phyloP scores from a whole-genome alignment of 345 rosid species.

The Corchorus capsularis region DNA sequence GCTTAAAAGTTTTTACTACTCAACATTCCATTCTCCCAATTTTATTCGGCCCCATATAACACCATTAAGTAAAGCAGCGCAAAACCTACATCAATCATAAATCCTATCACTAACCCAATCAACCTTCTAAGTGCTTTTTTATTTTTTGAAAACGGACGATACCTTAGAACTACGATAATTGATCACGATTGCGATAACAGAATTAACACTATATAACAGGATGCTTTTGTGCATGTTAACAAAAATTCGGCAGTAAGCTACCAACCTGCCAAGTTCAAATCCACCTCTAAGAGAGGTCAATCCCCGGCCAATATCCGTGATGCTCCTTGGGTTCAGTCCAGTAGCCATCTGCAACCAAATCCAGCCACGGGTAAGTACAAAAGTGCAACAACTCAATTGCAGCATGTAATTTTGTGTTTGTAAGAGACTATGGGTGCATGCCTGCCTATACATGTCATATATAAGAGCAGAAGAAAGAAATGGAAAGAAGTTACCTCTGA shows the following conservation, averaged over 20 bases:
- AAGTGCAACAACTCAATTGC: constrained; percentile 15
- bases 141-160: no score
- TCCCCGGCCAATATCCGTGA: constrained; percentile 52
- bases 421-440: constrained; percentile 6
- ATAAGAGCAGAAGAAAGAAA: not conserved
- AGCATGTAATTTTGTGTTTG: not conserved
- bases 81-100: constrained; percentile 6
- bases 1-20: not conserved
- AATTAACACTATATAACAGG: not conserved
- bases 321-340: constrained; percentile 49
- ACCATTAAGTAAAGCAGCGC: not conserved
- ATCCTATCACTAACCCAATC: not conserved
- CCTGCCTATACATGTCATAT: not conserved
- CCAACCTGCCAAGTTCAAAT: constrained; percentile 72
- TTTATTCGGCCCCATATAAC: constrained; percentile 1
- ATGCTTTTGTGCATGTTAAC: not conserved
- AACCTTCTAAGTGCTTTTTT: not conserved
- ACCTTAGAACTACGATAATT: no score
- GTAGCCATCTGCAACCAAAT: constrained; percentile 41
- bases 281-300: constrained; percentile 56
- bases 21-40: not conserved
- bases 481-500: constrained; percentile 54
- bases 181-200: not conserved
- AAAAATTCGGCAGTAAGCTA: constrained; percentile 5
- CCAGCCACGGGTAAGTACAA: constrained; percentile 21